Conservation (phyloP, 1,284 basidiomycete species). For the Puccinia coronata region DNA sequence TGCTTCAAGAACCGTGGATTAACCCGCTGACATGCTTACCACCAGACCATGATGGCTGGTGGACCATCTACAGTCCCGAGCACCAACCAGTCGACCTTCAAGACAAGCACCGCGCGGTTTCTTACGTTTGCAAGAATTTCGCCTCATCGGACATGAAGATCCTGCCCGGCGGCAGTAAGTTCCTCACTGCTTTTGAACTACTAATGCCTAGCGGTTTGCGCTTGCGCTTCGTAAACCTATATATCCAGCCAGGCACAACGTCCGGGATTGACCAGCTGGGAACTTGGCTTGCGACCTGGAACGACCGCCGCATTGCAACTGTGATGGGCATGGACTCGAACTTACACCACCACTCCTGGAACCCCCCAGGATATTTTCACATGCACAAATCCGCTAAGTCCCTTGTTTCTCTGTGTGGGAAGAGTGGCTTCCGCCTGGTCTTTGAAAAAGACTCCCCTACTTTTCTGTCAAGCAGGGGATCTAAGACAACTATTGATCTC, state of each 20-base stretch:
- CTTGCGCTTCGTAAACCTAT: too few species aligned
- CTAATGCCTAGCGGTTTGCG: too few species aligned
- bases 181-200: neutral
- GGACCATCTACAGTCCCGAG: neutral
- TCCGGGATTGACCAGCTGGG: neutral
- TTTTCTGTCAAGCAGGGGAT: neutral
- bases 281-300: neutral
- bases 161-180: neutral
- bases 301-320: neutral
- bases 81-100: neutral
- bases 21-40: neutral
- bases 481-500: slow-evolving; percentile 9
- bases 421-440: neutral
- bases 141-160: neutral
- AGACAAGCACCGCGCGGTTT: neutral
- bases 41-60: neutral
- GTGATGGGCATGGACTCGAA: neutral
- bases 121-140: neutral
- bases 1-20: neutral
- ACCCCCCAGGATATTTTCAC: neutral
- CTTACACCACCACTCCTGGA: neutral
- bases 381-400: neutral
- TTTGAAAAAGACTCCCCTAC: neutral
- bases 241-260: neutral
- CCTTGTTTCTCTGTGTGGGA: neutral